phyloP scores from a whole-genome alignment of 1,139 yeast species.

The Suhomyces kunorum region DNA sequence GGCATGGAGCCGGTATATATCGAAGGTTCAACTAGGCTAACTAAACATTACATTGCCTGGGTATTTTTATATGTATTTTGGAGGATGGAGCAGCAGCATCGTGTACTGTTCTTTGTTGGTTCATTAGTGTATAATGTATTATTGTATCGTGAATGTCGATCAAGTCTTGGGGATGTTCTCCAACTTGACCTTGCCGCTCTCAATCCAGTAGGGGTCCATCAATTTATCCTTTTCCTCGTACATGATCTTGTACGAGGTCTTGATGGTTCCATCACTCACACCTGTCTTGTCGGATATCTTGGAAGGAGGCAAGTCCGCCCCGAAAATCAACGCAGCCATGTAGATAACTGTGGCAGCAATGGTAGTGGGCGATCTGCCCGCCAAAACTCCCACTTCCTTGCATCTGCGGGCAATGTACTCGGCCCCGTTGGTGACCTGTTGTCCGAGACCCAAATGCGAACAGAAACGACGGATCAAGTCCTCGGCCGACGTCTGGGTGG shows the following conservation, averaged over 20 bases:
- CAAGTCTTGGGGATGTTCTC: slow-evolving; percentile 55
- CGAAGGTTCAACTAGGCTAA: too few relatives aligned
- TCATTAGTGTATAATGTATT: neutral
- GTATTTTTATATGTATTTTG: too few relatives aligned
- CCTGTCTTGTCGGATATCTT: slow-evolving; percentile 94
- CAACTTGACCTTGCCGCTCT: slow-evolving; percentile 65
- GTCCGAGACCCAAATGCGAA: slow-evolving; percentile 85
- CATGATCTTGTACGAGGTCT: slow-evolving; percentile 84
- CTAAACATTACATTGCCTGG: too few relatives aligned
- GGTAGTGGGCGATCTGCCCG: slow-evolving; percentile 96
- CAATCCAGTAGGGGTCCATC: slow-evolving; percentile 79
- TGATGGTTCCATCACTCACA: slow-evolving; percentile 96
- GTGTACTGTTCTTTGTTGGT: too few relatives aligned
- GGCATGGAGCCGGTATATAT: too few relatives aligned
- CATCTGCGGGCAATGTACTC: slow-evolving; percentile 89
- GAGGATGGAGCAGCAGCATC: too few relatives aligned
- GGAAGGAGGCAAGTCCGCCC: slow-evolving; percentile 66
- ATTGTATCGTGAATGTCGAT: slow-evolving; percentile 13
- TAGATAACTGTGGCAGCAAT: slow-evolving; percentile 97
- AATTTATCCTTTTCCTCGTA: slow-evolving; percentile 73
- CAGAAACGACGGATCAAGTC: slow-evolving; percentile 95
- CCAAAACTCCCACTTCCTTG: slow-evolving; percentile 89
- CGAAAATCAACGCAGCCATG: slow-evolving; percentile 85
- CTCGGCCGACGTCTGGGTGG: slow-evolving; percentile 90
- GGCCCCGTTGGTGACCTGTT: slow-evolving; percentile 89